Evolutionary conservation across 2,329 filamentous ascomycete species (phyloP).

Genomic region (Colletotrichum destructivum): DNA sequence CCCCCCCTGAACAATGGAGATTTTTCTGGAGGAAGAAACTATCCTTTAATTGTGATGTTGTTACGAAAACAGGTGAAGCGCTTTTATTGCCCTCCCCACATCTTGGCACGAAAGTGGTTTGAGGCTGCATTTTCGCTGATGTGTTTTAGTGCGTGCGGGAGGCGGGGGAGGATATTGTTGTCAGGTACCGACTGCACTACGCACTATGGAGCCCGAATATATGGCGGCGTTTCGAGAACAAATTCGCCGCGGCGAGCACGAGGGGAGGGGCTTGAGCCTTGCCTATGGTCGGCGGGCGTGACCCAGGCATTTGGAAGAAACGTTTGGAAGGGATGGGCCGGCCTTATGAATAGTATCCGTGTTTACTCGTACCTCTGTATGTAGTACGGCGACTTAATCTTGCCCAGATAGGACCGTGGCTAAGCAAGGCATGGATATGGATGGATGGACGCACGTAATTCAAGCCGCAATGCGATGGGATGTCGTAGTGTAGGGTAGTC

Average conservation of each 20-base stretch:
- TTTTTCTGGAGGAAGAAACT: slow-evolving; percentile 30
- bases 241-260: not conserved
- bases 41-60: slow-evolving; percentile 39
- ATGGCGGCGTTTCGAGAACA: too few relatives aligned
- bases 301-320: not conserved
- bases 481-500: slow-evolving; percentile 34
- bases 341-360: slow-evolving; percentile 30
- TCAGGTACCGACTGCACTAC: too few relatives aligned
- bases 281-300: not conserved
- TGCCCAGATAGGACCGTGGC: not conserved
- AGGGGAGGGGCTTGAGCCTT: not conserved
- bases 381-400: slow-evolving; percentile 33
- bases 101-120: slow-evolving; percentile 33
- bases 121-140: not conserved
- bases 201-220: too few relatives aligned
- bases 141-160: slow-evolving; percentile 14
- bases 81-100: slow-evolving; percentile 38
- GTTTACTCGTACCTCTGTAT: slow-evolving; percentile 21
- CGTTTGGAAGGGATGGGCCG: not conserved
- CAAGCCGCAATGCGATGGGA: slow-evolving; percentile 13
- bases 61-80: slow-evolving; percentile 43
- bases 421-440: not conserved
- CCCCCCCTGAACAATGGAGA: slow-evolving; percentile 8
- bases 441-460: slow-evolving; percentile 10
- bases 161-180: not conserved